A percentile compares a stretch with the other conserved stretches of the same genome.
Evolutionary conservation across 1,284 basidiomycete genomes (phyloP).

Genomic region (Crepidotus sp.): DNA sequence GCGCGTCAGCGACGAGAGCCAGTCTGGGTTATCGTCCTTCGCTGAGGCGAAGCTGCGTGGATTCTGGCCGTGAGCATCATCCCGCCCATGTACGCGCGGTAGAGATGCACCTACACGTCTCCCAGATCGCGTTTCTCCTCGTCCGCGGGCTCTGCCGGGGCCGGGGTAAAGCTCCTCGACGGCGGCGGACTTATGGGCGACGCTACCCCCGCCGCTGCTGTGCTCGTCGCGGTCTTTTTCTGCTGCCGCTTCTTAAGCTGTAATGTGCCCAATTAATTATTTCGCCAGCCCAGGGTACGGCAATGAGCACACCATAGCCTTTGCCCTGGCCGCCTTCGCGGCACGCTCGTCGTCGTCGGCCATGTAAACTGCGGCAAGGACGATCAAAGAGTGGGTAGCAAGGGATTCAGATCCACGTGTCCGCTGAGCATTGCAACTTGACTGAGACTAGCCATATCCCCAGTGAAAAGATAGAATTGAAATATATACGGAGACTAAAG

Average conservation of each 20-base stretch:
- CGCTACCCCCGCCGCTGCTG: conserved; percentile 24
- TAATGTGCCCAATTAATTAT: conserved; percentile 17
- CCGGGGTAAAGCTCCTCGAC: conserved; percentile 41
- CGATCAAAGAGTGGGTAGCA: not conserved
- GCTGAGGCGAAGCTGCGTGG: conserved; percentile 29
- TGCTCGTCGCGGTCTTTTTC: conserved; percentile 42
- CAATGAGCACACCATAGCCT: conserved; percentile 51
- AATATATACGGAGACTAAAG: conserved; percentile 20
- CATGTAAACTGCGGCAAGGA: conserved; percentile 24
- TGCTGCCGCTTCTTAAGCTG: conserved; percentile 70
- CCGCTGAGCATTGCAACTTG: not conserved
- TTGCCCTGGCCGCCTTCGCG: conserved; percentile 69
- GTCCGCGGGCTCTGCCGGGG: conserved; percentile 19
- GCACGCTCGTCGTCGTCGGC: conserved; percentile 64
- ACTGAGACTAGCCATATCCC: not conserved
- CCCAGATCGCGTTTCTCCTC: conserved; percentile 38
- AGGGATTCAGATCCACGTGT: conserved; percentile 18
- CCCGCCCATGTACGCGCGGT: not conserved
- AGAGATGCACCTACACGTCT: conserved; percentile 39
- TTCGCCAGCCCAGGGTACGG: conserved; percentile 13
- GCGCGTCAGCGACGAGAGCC: conserved; percentile 51
- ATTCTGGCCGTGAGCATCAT: not conserved
- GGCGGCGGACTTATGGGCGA: conserved; percentile 37
- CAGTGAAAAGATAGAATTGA: conserved; percentile 17
- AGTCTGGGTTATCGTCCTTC: conserved; percentile 29